Evolutionary conservation across 441 rosid genomes (phyloP).

Genomic region (Isatis lusitanica): DNA sequence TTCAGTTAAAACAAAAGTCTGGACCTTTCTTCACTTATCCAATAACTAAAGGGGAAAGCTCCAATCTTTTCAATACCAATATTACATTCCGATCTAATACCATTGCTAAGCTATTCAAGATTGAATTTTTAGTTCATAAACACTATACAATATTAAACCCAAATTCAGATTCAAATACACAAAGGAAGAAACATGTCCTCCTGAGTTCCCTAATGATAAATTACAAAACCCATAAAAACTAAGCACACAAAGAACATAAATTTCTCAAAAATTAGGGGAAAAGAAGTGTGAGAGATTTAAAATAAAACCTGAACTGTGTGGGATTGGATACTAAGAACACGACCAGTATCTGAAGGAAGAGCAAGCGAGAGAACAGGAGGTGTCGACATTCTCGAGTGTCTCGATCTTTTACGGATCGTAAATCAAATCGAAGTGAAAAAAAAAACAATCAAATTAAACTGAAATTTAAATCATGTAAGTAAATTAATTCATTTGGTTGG

Average conservation of each 20-base stretch:
- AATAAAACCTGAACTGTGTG: conserved; percentile 81
- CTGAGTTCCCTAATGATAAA: background rate
- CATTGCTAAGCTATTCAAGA: background rate
- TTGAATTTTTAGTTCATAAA: background rate
- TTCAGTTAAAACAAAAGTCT: conserved; percentile 6
- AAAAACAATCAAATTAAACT: background rate
- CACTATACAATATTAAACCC: background rate
- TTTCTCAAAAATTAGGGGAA: background rate
- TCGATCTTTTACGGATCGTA: conserved; percentile 34
- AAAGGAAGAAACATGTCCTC: background rate
- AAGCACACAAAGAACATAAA: background rate
- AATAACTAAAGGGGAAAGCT: background rate
- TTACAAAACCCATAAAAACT: background rate
- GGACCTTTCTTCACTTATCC: background rate
- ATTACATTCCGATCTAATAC: background rate
- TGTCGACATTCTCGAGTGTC: conserved; percentile 49
- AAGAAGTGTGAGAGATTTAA: background rate
- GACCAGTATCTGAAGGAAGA: conserved; percentile 90
- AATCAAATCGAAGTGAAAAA: conserved; percentile 40
- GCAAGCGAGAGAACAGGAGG: conserved; percentile 89
- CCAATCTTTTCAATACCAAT: background rate
- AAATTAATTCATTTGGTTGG: background rate
- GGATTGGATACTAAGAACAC: conserved; percentile 95
- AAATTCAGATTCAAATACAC: background rate
- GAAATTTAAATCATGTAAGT: background rate